A percentile compares a stretch with the other conserved stretches of the same genome.
Evolutionary conservation across 1,139 yeast genomes (phyloP).

Genomic region (Yamadazyma siamensis): DNA sequence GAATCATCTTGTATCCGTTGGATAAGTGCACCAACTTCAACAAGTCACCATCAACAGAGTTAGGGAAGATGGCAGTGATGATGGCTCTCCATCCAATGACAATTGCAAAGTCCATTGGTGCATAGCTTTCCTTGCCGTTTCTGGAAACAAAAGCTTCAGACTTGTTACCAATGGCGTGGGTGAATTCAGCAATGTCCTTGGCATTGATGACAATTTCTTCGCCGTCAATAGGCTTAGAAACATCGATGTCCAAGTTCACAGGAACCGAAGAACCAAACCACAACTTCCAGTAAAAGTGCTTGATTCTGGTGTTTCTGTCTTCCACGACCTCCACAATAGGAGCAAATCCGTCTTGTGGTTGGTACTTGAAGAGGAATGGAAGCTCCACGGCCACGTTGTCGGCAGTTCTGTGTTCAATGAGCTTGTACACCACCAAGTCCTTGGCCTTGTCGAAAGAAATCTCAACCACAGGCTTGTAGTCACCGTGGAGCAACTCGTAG

Average conservation of each 20-base stretch:
- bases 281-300: constrained; percentile 93
- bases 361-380: constrained; percentile 73
- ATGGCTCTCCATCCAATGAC: constrained; percentile 98
- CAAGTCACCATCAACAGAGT: constrained; percentile 92
- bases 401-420: constrained; percentile 88
- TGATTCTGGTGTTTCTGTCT: constrained; percentile 88
- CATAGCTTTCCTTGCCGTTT: constrained; percentile 78
- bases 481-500: constrained; percentile 71
- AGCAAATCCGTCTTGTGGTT: constrained; percentile 87
- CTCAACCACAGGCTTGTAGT: constrained; percentile 64
- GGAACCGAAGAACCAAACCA: constrained; percentile 79
- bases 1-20: constrained; percentile 89
- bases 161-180: constrained; percentile 95
- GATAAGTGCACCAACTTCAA: constrained; percentile 91
- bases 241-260: constrained; percentile 63
- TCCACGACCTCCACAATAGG: constrained; percentile 90
- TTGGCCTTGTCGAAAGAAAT: constrained; percentile 45
- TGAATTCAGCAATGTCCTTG: constrained; percentile 83
- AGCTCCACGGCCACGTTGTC: constrained; percentile 72
- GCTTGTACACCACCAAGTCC: constrained; percentile 57
- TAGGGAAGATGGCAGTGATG: constrained; percentile 95
- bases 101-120: constrained; percentile 99
- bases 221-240: constrained; percentile 68
- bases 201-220: constrained; percentile 68
- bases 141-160: constrained; percentile 94